Percentiles rank a stretch among this genome's conserved stretches.
phyloP scores from a whole-genome alignment of 1,139 yeast species.

The Zygoascus hellenicus region DNA sequence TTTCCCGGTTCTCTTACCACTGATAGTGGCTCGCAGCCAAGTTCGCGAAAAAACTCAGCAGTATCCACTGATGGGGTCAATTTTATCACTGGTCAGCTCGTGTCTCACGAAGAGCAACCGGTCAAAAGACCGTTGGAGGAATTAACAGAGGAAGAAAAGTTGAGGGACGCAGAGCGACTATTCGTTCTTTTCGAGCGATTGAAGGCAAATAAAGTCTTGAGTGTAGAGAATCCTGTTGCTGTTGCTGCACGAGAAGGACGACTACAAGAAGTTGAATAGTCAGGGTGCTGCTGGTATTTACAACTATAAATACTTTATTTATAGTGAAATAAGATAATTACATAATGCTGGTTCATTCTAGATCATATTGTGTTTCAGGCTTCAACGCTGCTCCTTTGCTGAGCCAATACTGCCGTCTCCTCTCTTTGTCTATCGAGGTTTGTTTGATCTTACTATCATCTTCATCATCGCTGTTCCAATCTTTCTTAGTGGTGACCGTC shows the following conservation, averaged over 20 bases:
- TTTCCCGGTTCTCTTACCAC: constrained; percentile 17
- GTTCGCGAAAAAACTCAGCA: constrained; percentile 1
- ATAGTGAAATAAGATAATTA: no score
- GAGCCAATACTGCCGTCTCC: constrained; percentile 10
- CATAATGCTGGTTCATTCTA: no score
- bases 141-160: constrained; percentile 49
- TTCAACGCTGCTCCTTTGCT: constrained; percentile 8
- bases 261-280: constrained; percentile 11
- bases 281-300: background rate
- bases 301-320: background rate
- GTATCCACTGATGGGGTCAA: constrained; percentile 16
- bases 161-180: constrained; percentile 48
- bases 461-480: constrained; percentile 1
- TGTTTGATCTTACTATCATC: constrained; percentile 6
- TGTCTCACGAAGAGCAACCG: constrained; percentile 8
- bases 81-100: constrained; percentile 31
- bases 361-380: background rate
- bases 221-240: constrained; percentile 38
- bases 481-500: background rate
- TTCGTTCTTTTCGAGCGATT: constrained; percentile 46
- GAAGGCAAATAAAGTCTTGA: constrained; percentile 44
- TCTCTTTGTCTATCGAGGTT: constrained; percentile 3
- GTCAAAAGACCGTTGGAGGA: constrained; percentile 9
- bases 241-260: constrained; percentile 25
- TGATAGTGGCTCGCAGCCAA: constrained; percentile 1